phyloP scores from a whole-genome alignment of 2,329 filamentous ascomycete species.

The Nemania sp. region DNA sequence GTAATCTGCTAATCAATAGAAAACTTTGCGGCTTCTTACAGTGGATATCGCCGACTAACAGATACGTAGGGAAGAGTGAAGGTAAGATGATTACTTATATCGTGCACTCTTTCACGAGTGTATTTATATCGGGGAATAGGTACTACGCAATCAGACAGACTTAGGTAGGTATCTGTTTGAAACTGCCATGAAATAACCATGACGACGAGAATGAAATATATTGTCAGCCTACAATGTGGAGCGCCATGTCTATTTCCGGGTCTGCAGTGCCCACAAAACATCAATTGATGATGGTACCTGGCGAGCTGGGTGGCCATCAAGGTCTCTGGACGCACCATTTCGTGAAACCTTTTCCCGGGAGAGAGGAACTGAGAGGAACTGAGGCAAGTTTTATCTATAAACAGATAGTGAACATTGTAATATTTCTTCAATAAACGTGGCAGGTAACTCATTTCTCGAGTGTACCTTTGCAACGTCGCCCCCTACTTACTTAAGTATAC shows the following conservation, averaged over 20 bases:
- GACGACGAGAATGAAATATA: neutral
- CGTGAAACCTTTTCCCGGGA: neutral
- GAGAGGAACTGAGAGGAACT: neutral
- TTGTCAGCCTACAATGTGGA: neutral
- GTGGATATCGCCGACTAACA: neutral
- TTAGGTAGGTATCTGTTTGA: too few relatives aligned
- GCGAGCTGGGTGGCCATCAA: slow-evolving; percentile 22
- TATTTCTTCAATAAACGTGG: too few relatives aligned
- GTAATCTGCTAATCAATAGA: neutral
- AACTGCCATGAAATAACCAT: neutral
- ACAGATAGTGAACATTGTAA: too few relatives aligned
- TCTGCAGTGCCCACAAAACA: slow-evolving; percentile 17
- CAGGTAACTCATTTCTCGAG: too few relatives aligned
- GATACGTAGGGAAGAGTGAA: neutral
- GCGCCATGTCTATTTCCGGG: neutral
- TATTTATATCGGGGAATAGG: too few relatives aligned
- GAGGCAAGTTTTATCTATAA: too few relatives aligned
- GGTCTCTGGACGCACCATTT: slow-evolving; percentile 11
- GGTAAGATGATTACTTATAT: neutral
- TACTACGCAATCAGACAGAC: too few relatives aligned
- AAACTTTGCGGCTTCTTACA: neutral
- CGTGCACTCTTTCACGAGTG: too few relatives aligned
- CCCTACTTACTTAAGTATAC: too few relatives aligned
- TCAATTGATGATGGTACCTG: too few relatives aligned
- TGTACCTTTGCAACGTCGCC: too few relatives aligned